Base-by-base conservation (phyloP, 371 early-diverging fungal genomes). In the Zychaea mexicana region DNA sequence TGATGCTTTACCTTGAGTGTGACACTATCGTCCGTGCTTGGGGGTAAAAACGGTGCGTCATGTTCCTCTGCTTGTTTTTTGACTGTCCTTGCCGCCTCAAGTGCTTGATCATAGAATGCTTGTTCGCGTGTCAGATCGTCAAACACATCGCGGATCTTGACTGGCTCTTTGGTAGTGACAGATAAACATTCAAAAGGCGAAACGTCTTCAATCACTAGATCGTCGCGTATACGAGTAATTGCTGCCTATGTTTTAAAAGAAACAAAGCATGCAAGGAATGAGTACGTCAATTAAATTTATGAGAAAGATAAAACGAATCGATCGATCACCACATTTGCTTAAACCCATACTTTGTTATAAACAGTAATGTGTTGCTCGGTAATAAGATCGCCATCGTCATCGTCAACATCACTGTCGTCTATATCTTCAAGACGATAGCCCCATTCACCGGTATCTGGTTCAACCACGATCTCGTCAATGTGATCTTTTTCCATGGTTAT, bases 1-100 rank as follows among this genome's bases (percentile, higher is more conserved):
- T 52, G 96, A 60, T 89, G n/a, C n/a, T n/a, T 89, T 66, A 97
- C 96, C 4, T 90, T 83, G 82, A 96, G 78, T 96, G 97, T 97
- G 78, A 92, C 96, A 71, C 92, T 95, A 68, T 97, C 96, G 38
- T 87, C 89, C 3, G 49, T 24, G 10, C 21, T 24, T 9, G 97
- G 97, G 52, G 96, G 81, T 36, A 82, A 67, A 60, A 96, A 93
- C 12, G 92, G 90, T 5, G 90, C 84, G n/a, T 87, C 87, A 8
- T 85, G 82, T 57, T 83, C 83, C 22, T 72, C 67, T 22, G 92
- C 69, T 61, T 77, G 68, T 21, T 86, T 76, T 57, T 86, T 84
- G 36, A 85, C 97, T 24, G 71, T 64, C 5, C 81, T 69, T 10
- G 88, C 94, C 2, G 94, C 90, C 65, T 88, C 87, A 13, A 95